Evolutionary conservation across 2,329 filamentous ascomycete species (phyloP).

Genomic region (Acrodontium crateriforme): DNA sequence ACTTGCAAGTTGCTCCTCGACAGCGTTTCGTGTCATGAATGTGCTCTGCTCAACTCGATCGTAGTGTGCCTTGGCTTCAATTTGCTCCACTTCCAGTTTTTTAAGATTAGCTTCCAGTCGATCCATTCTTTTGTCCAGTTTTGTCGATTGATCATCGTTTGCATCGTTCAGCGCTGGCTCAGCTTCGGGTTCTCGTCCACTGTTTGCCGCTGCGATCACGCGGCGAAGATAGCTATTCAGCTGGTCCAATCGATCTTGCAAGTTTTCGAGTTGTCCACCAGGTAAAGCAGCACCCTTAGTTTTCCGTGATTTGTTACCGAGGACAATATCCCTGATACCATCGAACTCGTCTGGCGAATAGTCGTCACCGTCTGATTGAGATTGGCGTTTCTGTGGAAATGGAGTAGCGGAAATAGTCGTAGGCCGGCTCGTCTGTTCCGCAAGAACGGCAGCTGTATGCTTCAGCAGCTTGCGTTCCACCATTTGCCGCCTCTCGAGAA

Average conservation of each 20-base stretch:
- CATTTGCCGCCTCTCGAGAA: constrained; percentile 64
- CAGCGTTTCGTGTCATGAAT: constrained; percentile 9
- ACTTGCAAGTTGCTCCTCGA: constrained; percentile 19
- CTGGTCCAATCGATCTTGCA: constrained; percentile 20
- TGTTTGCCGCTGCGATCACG: constrained; percentile 18
- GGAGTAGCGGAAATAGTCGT: not conserved
- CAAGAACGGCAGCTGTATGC: constrained; percentile 82
- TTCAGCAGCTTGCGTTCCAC: constrained; percentile 65
- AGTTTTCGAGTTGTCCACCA: constrained; percentile 7
- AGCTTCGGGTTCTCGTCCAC: constrained; percentile 12
- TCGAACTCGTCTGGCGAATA: constrained; percentile 41
- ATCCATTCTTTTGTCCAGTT: constrained; percentile 12
- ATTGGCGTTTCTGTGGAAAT: not conserved
- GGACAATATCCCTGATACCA: constrained; percentile 21
- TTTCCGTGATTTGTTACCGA: too few relatives aligned
- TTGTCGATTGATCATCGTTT: constrained; percentile 5
- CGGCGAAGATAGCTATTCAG: constrained; percentile 18
- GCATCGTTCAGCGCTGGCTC: constrained; percentile 9
- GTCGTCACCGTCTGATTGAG: constrained; percentile 10
- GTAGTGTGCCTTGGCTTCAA: constrained; percentile 13
- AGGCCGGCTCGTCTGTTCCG: constrained; percentile 48
- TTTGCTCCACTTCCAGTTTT: constrained; percentile 15
- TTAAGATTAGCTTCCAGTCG: constrained; percentile 16
- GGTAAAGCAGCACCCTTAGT: constrained; percentile 8
- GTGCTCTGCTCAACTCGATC: constrained; percentile 6